Base-by-base conservation (phyloP, 441 rosid genomes). In the Populus hybrid region DNA sequence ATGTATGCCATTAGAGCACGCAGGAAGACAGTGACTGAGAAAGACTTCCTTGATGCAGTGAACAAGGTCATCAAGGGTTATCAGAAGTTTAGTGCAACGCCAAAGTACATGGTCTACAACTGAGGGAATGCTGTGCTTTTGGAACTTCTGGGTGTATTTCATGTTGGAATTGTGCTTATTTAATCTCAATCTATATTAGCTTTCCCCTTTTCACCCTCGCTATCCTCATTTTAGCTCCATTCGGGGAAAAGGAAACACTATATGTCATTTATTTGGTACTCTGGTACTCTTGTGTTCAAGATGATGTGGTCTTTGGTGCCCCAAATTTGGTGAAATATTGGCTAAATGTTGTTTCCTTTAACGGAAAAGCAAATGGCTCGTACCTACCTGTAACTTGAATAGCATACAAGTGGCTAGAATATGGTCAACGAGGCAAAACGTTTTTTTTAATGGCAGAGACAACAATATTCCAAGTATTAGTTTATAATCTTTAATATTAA, bases 11-110 rank as follows among this genome's bases (percentile, higher is more conserved):
- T 92, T 67, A 83, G 97, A 35, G 97, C 95, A 0, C 79, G 97
- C 64, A 86, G 97, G 74, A 92, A 91, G 84, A 90, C 93, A 0
- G 97, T 91, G 74, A 71, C 99, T 1, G 98, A 95, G 87, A 95
- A 95, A 67, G 99, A 95, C 82, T 95, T 95, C 84, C 88, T 95
- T 18, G 99, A 95, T 63, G 99, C 99, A 4, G 98, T 95, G 77
- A 92, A 95, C 91, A 95, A 95, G 78, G 99, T 95, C 59, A 93
- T 95, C 72, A 95, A 95, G 76, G 98, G 99, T 24, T 93, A 95
- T 65, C 98, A 95, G 77, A 95, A 95, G 32, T 30, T 30, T 30
- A 30, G 32, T 30, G 32, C 32, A 30, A 30, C 32, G 32, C 32
- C 32, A 30, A 95, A 95, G 73, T 95, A 95, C 78, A 95, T 93